A percentile compares a stretch with the other conserved stretches of the same genome.
Conservation (phyloP, 1,139 yeast species). For the Zhuliangozyma parablackwelliae region DNA sequence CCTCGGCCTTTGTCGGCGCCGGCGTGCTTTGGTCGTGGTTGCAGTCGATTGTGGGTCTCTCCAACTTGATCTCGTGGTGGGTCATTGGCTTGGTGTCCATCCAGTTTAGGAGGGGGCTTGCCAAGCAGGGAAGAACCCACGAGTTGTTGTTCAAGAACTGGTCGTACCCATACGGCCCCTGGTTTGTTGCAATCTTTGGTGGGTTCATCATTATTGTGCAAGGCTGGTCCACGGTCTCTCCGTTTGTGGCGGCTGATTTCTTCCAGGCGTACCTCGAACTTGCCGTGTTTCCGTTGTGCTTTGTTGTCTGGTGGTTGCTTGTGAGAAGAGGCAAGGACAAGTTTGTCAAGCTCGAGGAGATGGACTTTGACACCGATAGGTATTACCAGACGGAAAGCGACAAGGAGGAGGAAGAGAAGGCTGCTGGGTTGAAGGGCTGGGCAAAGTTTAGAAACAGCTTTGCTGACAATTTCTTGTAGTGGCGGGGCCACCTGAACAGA, state of each 20-base stretch:
- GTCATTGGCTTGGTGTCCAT: constrained; percentile 36
- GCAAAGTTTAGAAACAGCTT: constrained; percentile 33
- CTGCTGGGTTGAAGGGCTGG: constrained; percentile 44
- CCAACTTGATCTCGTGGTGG: constrained; percentile 43
- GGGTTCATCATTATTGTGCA: constrained; percentile 35
- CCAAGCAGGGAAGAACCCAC: constrained; percentile 31
- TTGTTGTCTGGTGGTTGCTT: constrained; percentile 45
- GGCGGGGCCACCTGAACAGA: too few relatives aligned
- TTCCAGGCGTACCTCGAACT: constrained; percentile 37
- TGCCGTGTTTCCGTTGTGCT: constrained; percentile 34
- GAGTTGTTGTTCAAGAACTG: constrained; percentile 34
- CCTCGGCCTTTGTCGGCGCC: constrained; percentile 40
- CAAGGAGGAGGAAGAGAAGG: constrained; percentile 30
- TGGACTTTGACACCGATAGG: constrained; percentile 62
- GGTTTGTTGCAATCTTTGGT: constrained; percentile 33
- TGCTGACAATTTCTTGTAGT: constrained; percentile 23
- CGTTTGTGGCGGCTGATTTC: constrained; percentile 33
- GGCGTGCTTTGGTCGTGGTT: constrained; percentile 45
- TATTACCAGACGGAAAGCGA: constrained; percentile 52
- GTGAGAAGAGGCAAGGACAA: constrained; percentile 42
- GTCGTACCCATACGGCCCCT: constrained; percentile 43
- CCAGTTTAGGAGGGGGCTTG: constrained; percentile 37
- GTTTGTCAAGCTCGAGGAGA: constrained; percentile 45
- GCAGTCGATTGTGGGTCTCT: constrained; percentile 41
- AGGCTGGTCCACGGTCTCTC: constrained; percentile 53